Percentiles rank a stretch among this genome's conserved stretches.
These are phyloP conservation scores for Rhododendron ovatum DNA, from an alignment of 148 eudicot genomes.

Conservation along the genomic window DNA sequence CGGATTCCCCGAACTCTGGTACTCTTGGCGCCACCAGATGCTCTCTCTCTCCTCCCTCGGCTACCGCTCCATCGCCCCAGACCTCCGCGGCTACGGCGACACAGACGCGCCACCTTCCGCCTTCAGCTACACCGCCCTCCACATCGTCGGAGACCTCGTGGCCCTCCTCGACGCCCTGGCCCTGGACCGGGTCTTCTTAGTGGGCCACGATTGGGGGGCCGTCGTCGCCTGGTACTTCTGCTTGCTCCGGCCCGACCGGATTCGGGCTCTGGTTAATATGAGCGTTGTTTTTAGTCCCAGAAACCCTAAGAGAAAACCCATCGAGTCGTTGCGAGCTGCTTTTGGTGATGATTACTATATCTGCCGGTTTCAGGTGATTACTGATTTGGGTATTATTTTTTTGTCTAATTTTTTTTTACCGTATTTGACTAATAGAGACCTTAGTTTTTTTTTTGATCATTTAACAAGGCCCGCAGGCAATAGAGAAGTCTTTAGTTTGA, in stretches of 20 bases:
- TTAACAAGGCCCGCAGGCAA: no score
- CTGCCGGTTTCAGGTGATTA: constrained; percentile 57
- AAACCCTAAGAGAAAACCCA: constrained; percentile 21
- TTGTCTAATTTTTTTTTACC: neutral
- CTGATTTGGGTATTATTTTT: neutral
- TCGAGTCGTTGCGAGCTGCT: constrained; percentile 23
- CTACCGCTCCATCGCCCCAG: constrained; percentile 54
- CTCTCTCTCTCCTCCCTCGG: constrained; percentile 35
- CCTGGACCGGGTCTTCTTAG: constrained; percentile 36
- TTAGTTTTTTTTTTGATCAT: neutral
- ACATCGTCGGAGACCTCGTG: constrained; percentile 48
- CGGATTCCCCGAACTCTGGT: constrained; percentile 71
- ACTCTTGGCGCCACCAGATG: constrained; percentile 71
- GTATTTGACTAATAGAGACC: neutral
- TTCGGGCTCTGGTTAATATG: constrained; percentile 43
- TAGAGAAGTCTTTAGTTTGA: no score
- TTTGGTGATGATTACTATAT: constrained; percentile 50
- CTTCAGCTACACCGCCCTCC: constrained; percentile 33
- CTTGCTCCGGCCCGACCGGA: constrained; percentile 38
- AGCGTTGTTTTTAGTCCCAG: constrained; percentile 46
- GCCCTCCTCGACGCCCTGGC: constrained; percentile 35
- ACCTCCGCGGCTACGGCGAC: constrained; percentile 60
- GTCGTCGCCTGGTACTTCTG: constrained; percentile 48
- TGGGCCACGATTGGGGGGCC: constrained; percentile 61
- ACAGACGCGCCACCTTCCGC: constrained; percentile 39